Evolutionary conservation across 768 basidiomycete species (phyloP), one percentile per base, ranked within the genome.

Genomic region (Termitomyces sp.): DNA sequence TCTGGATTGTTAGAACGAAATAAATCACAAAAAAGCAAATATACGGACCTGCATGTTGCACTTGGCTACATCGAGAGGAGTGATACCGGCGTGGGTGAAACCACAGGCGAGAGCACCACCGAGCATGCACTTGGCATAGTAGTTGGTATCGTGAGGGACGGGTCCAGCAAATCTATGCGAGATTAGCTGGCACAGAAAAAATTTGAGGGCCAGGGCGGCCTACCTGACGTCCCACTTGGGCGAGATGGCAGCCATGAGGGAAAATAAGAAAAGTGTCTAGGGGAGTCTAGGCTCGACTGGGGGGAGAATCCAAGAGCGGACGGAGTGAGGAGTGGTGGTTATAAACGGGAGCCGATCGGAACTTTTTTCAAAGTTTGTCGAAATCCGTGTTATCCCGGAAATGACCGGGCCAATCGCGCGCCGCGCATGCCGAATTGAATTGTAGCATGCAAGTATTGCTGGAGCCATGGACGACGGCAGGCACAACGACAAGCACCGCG

Each of bases 101-200:
- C 93, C 93, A 68, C 93, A 95, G 20, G 93, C 92, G 65, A 95
- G 82, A 57, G 81, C 81, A 84, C 93, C 93, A 70, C 92, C 92
- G 67, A 95, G 84, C 86, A 92, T 87, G 74, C 88, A 91, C 76
- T 94, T 92, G 72, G 86, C 73, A 73, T 93, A 93, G 82, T 93
- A 93, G 53, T 77, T 77, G 61, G 77, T 38, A 69, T 92, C 89
- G 70, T 92, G 91, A 62, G 87, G 87, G 60, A 92, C 83, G 69
- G 91, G 87, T 46, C 90, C 90, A 61, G 82, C 71, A 67, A 81
- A 81, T 72, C 89, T 90, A 65, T 20, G 59, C 59, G 49, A 49
- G 36, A 34, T 40, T 32, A 57, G 57, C n/a, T 56, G 65, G 58
- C 46, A 53, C 6, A 45, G 8, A n/a, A 49, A 37, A 11, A 40